Evolutionary conservation across 1,139 yeast genomes (phyloP).

Genomic region (Torulaspora globosa): DNA sequence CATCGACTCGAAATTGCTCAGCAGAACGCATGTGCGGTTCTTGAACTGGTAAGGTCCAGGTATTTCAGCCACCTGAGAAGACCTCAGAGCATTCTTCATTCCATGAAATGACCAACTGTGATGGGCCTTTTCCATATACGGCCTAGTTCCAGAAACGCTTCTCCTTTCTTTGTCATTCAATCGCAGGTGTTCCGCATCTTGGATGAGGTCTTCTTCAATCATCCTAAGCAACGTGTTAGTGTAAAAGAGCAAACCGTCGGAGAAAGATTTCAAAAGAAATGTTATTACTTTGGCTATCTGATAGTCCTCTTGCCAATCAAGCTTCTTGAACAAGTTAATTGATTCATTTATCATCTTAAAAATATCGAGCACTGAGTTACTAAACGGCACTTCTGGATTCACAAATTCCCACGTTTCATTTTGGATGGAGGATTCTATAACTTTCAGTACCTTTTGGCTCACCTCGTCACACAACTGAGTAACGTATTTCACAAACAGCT

Average conservation of each 20-base stretch:
- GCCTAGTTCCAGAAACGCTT: conserved; percentile 33
- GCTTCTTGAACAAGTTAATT: conserved; percentile 48
- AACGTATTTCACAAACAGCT: conserved; percentile 55
- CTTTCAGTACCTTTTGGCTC: conserved; percentile 45
- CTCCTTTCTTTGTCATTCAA: conserved; percentile 34
- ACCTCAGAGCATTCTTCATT: conserved; percentile 44
- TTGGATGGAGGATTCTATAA: conserved; percentile 53
- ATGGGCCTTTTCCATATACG: conserved; percentile 47
- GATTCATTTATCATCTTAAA: conserved; percentile 61
- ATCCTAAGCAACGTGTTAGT: conserved; percentile 45
- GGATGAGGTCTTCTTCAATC: conserved; percentile 49
- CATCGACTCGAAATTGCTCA: conserved; percentile 67
- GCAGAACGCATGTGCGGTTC: conserved; percentile 64
- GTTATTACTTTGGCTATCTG: conserved; percentile 63
- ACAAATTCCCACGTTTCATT: conserved; percentile 56
- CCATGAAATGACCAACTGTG: conserved; percentile 47
- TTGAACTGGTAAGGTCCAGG: conserved; percentile 61
- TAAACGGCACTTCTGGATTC: conserved; percentile 42
- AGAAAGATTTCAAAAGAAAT: conserved; percentile 53
- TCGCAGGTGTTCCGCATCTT: conserved; percentile 25
- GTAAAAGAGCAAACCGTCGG: conserved; percentile 57
- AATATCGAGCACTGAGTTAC: conserved; percentile 63
- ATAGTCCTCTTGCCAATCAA: conserved; percentile 59
- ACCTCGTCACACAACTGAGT: conserved; percentile 55
- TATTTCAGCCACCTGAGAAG: conserved; percentile 38